Base-by-base conservation (phyloP, 2,329 filamentous ascomycete species). In the Sporothrix brasiliensis region DNA sequence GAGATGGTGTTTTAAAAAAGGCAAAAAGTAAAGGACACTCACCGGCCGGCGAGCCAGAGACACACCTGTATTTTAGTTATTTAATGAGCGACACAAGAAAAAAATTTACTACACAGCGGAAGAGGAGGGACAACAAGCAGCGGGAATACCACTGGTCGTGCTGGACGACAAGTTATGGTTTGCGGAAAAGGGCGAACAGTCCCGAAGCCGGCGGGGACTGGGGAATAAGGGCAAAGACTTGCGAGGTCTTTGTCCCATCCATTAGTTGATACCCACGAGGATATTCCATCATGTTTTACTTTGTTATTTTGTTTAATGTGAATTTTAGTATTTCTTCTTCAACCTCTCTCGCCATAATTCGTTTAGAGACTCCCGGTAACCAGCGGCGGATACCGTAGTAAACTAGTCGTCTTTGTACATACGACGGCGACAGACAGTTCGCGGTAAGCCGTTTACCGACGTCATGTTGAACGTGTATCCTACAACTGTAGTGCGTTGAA, bases 211-310 rank as follows among this genome's bases (percentile, higher is more conserved):
- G 27, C 13, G 10, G 41, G 11, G 13, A 41, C 61, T 49, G 47
- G 61, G 61, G 60, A 30, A 50, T 24, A 44, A 50, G 65, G 13
- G 39, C 21, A 30, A 54, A 41, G 50, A 21, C 49, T 41, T 16
- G 14, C 27, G 7, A 21, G 19, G 30, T 54, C 24, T 30, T 50
- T n/a, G 21, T 39, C 39, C 39, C 24, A 34, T 27, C 53, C 67
- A 47, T 41, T 41, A 44, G 56, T 69, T 69, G 67, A 68, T 68
- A 68, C 67, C 67, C 67, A 60, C 53, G 53, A 68, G 67, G 67
- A 68, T 67, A 24, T 54, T 58, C 44, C 27, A 21, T 67, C n/a
- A 56, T 58, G 21, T 58, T 47, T 30, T 49, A 47, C 49, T 47
- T 49, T 21, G 50, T 16, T 67, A 7, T 50, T 30, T 49, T 9